phyloP scores from a whole-genome alignment of 257 asterid species.

The Petunia secreta region DNA sequence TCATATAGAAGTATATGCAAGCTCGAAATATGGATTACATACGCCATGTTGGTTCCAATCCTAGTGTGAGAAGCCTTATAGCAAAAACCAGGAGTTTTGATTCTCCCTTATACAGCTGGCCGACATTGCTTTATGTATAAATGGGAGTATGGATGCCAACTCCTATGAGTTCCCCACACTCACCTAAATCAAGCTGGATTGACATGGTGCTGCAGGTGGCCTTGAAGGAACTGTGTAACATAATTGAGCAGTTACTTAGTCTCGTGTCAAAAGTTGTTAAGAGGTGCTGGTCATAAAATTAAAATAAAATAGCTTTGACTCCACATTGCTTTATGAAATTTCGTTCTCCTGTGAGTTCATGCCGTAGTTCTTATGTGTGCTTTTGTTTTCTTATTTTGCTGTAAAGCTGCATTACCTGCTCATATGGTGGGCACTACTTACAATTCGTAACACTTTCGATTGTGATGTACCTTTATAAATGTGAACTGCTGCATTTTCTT shows the following conservation, averaged over 20 bases:
- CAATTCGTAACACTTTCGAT: slow-evolving; percentile 26
- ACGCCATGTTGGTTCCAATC: background rate
- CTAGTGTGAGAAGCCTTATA: background rate
- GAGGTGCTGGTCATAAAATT: background rate
- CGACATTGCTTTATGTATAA: background rate
- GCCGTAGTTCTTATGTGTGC: background rate
- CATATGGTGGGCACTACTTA: background rate
- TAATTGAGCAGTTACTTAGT: background rate
- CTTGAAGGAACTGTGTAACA: background rate
- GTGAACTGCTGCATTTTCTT: slow-evolving; percentile 31
- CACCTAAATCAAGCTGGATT: slow-evolving; percentile 17
- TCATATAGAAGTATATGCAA: background rate
- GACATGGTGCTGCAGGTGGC: slow-evolving; percentile 10
- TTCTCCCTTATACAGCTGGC: slow-evolving; percentile 16
- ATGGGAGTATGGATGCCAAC: background rate
- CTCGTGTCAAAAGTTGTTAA: background rate
- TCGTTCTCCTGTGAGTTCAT: slow-evolving; percentile 6
- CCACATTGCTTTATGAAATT: background rate
- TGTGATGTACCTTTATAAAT: slow-evolving; percentile 21
- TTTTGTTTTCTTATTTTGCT: background rate
- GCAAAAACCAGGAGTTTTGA: slow-evolving; percentile 17
- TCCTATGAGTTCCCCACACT: slow-evolving; percentile 5
- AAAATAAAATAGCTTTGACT: background rate
- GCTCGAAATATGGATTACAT: slow-evolving; percentile 6
- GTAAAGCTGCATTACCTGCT: background rate